Percentiles rank a stretch among this genome's conserved stretches.
phyloP scores from a whole-genome alignment of 306 rosid genomes.

The Lupinus albus region DNA sequence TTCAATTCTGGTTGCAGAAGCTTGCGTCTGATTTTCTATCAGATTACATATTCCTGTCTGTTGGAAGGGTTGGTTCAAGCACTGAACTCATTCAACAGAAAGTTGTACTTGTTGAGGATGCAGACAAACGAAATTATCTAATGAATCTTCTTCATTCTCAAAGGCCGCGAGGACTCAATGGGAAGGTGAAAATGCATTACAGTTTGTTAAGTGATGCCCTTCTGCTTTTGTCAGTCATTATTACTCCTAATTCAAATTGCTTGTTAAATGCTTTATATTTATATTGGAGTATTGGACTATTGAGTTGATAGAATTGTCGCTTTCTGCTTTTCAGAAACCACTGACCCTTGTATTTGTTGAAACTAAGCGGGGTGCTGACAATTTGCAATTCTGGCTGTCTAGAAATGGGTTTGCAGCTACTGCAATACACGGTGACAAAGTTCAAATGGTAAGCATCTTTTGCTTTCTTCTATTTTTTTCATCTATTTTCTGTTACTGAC shows the following conservation, averaged over 20 bases:
- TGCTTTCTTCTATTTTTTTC: neutral
- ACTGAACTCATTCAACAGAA: conserved; percentile 86
- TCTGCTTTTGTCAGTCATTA: neutral
- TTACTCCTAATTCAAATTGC: neutral
- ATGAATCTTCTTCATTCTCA: conserved; percentile 71
- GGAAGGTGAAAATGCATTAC: conserved; percentile 54
- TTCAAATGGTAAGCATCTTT: conserved; percentile 64
- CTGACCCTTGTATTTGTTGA: conserved; percentile 92
- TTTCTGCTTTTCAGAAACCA: conserved; percentile 57
- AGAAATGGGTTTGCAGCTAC: conserved; percentile 81
- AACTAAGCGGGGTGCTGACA: conserved; percentile 93
- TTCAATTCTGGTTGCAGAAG: conserved; percentile 55
- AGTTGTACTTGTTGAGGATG: conserved; percentile 77
- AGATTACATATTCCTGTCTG: conserved; percentile 75
- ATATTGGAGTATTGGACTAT: neutral
- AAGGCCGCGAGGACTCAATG: conserved; percentile 55
- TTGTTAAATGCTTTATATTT: neutral
- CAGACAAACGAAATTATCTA: conserved; percentile 74
- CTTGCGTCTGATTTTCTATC: conserved; percentile 86
- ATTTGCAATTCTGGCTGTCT: conserved; percentile 72
- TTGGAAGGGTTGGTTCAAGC: conserved; percentile 97
- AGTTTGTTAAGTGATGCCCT: neutral
- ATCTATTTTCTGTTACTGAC: neutral
- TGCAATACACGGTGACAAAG: conserved; percentile 92
- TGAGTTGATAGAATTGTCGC: neutral